Evolutionary conservation across 2,329 filamentous ascomycete species (phyloP).

Genomic region (Colletotrichum truncatum): DNA sequence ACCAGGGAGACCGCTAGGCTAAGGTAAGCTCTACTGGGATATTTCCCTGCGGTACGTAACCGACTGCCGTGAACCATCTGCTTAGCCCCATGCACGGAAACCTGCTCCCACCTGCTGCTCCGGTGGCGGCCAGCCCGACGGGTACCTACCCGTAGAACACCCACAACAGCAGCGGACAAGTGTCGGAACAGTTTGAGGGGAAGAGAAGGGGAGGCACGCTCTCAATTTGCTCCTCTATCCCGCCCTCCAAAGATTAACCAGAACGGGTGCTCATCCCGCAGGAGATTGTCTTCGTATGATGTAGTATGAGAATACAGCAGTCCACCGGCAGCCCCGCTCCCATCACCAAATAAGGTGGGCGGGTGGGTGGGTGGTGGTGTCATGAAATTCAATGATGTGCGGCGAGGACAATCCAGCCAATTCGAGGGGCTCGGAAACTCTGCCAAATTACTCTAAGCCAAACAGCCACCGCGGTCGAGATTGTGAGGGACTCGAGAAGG

Average conservation of each 20-base stretch:
- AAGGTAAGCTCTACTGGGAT: background rate
- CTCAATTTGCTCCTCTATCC: background rate
- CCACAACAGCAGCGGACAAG: background rate
- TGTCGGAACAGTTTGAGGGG: background rate
- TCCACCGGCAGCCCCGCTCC: background rate
- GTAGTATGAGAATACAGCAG: background rate
- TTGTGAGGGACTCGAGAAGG: background rate
- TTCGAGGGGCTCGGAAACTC: background rate
- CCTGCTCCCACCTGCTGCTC: slow-evolving; percentile 21
- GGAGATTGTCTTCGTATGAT: background rate
- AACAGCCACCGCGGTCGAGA: background rate
- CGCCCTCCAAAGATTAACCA: background rate
- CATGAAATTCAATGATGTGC: background rate
- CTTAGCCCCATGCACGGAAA: slow-evolving; percentile 17
- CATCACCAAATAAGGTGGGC: too few relatives aligned
- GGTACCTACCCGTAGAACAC: background rate
- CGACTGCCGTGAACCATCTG: slow-evolving; percentile 12
- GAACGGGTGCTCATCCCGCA: background rate
- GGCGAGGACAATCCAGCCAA: background rate
- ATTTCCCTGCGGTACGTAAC: slow-evolving; percentile 12
- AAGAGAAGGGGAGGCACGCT: background rate
- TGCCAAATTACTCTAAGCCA: background rate
- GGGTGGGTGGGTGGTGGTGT: too few relatives aligned
- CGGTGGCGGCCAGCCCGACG: slow-evolving; percentile 20
- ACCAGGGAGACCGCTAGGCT: background rate